Evolutionary conservation across 305 asterid genomes (phyloP).

Genomic region (Plantago rigida): DNA sequence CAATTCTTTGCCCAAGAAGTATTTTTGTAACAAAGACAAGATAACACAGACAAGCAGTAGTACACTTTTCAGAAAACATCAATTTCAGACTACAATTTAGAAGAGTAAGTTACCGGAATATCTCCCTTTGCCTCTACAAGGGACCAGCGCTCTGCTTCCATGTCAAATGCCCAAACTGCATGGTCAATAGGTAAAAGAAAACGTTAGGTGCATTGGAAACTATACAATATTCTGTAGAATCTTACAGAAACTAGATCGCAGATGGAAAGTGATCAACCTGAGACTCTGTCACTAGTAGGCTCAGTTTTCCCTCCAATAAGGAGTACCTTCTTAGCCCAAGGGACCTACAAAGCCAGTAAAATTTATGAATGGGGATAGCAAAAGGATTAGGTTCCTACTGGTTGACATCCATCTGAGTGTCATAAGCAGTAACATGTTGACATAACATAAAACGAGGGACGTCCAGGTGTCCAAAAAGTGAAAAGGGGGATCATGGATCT

Average conservation of each 20-base stretch:
- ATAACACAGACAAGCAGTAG: too few relatives aligned
- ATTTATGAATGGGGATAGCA: conserved; percentile 10
- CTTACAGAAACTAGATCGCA: conserved; percentile 12
- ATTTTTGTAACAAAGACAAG: too few relatives aligned
- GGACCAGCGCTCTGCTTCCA: conserved; percentile 97
- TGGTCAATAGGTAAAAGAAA: conserved; percentile 11
- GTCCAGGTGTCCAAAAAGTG: too few relatives aligned
- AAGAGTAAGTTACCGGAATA: conserved; percentile 58
- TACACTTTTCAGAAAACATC: too few relatives aligned
- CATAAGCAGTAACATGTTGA: conserved; percentile 8
- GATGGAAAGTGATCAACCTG: conserved; percentile 47
- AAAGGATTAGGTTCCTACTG: conserved; percentile 10
- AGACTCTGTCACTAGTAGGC: conserved; percentile 69
- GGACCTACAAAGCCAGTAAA: conserved; percentile 46
- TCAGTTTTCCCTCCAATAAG: conserved; percentile 91
- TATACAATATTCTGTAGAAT: not conserved
- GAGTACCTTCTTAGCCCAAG: conserved; percentile 94
- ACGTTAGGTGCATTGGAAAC: not conserved
- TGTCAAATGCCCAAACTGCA: conserved; percentile 93
- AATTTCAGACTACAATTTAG: not conserved
- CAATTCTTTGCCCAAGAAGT: too few relatives aligned
- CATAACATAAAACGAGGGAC: too few relatives aligned
- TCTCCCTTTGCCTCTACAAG: conserved; percentile 86
- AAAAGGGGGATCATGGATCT: too few relatives aligned
- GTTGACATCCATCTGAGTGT: not conserved